phyloP scores from a whole-genome alignment of 2,329 filamentous ascomycete species.

The Phaeosphaeriaceae sp. region DNA sequence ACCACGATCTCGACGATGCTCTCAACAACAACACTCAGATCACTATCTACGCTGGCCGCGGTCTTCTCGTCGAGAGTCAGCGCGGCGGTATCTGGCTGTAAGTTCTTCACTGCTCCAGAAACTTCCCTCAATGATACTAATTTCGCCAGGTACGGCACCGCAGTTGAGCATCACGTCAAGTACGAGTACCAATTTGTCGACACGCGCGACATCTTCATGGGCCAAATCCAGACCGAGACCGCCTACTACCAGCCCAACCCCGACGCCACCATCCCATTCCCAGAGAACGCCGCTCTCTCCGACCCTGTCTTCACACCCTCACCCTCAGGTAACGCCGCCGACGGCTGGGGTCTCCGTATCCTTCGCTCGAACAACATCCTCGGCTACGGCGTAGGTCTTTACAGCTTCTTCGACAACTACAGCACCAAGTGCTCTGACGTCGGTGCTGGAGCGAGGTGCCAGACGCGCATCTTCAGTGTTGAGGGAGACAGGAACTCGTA shows the following conservation, averaged over 20 bases:
- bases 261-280: constrained; percentile 71
- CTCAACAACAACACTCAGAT: constrained; percentile 71
- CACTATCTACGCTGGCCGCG: constrained; percentile 85
- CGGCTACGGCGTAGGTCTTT: constrained; percentile 70
- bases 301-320: constrained; percentile 77
- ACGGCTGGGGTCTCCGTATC: constrained; percentile 70
- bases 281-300: constrained; percentile 61
- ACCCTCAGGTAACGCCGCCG: constrained; percentile 43
- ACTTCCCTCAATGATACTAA: constrained; percentile 8
- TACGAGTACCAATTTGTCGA: constrained; percentile 86
- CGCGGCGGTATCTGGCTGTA: constrained; percentile 50
- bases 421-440: constrained; percentile 44
- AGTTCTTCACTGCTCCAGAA: constrained; percentile 65
- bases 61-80: constrained; percentile 72
- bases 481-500: constrained; percentile 46
- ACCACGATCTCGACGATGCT: constrained; percentile 76
- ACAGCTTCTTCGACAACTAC: constrained; percentile 74
- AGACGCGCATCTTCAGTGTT: constrained; percentile 57
- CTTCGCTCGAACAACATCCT: constrained; percentile 62
- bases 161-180: constrained; percentile 65
- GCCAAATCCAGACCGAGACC: constrained; percentile 86
- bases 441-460: constrained; percentile 50
- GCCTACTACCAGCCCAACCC: constrained; percentile 86
- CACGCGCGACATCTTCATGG: constrained; percentile 81
- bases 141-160: constrained; percentile 66